phyloP scores from a whole-genome alignment of 176 grass and related monocot genomes.

The Carex scoparia region DNA sequence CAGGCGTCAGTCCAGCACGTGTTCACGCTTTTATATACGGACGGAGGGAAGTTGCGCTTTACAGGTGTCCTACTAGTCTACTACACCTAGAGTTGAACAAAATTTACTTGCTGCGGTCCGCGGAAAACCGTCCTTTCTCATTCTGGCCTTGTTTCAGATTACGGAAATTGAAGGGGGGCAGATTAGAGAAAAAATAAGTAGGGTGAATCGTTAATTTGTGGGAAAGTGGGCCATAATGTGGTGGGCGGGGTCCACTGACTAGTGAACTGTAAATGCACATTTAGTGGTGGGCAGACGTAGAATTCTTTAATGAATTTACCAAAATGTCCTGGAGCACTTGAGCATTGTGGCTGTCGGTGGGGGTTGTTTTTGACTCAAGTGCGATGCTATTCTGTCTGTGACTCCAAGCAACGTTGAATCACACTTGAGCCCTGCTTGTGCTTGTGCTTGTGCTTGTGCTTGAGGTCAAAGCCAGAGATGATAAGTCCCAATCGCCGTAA shows the following conservation, averaged over 20 bases:
- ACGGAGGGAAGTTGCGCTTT: too few species aligned
- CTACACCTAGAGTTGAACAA: not conserved
- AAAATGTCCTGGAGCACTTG: not conserved
- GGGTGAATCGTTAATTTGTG: not conserved
- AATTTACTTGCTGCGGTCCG: too few species aligned
- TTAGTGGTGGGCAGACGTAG: not conserved
- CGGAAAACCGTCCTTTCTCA: not conserved
- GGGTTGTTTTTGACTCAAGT: not conserved
- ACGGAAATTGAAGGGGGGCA: not conserved
- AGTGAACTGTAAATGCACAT: not conserved
- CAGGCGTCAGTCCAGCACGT: too few species aligned
- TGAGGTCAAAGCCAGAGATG: not conserved
- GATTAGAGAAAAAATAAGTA: not conserved
- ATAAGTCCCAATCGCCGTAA: too few species aligned
- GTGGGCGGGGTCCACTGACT: not conserved
- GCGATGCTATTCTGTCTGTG: slow-evolving; percentile 28
- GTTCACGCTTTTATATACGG: too few species aligned
- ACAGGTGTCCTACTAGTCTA: too few species aligned
- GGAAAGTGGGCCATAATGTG: not conserved
- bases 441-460: not conserved
- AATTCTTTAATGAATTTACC: not conserved
- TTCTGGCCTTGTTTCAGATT: not conserved
- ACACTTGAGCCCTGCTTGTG: not conserved
- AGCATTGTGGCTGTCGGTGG: not conserved
- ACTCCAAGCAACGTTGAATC: slow-evolving; percentile 36